Evolutionary conservation across 331 rosid genomes (phyloP), one percentile per base, ranked within the genome.

Genomic region (Quercus lobata): DNA sequence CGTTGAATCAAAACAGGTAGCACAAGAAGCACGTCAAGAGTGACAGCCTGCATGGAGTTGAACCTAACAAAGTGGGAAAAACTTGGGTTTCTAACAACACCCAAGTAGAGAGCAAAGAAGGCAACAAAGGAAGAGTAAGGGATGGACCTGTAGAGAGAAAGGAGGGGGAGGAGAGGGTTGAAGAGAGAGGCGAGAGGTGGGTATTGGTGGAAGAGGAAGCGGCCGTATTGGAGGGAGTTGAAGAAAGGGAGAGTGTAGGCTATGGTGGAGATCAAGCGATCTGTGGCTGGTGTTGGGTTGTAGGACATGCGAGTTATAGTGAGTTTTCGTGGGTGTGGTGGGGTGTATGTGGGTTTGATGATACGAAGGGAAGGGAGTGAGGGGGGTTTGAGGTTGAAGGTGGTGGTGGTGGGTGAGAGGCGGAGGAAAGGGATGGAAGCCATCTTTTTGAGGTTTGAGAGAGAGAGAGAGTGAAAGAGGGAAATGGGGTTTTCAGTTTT

Each of bases 81-180:
- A 73, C 4, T 77, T 30, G 99, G 96, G 90, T 93, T 95, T 27
- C 97, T 73, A 1, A 91, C 96, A 6, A 95, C 77, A 9, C 99
- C 97, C 21, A 95, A n/a, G 75, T 95, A 95, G 69, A 34, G 91
- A 0, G 97, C 97, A 58, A 95, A 93, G 91, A 95, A 95, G 34
- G 99, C 99, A 4, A 95, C 78, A 82, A 95, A 93, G 85, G 93
- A 90, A 62, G 97, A 35, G 89, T 95, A 90, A 0, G 99, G 99
- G 62, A 95, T 60, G 34, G 97, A 95, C 73, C 96, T 76, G 68
- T 95, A 92, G 58, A 95, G 86, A 18, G 86, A 17, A 25, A 93
- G 34, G 21, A 95, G 60, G 6, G 96, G 93, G 22, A 95, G 27
- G 19, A 95, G 68, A 0, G 99, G 97, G 6, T 93, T 88, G 78